Evolutionary conservation across 2,329 filamentous ascomycete species (phyloP), one percentile per base, ranked within the genome.

Genomic region (Botrytis galanthina): DNA sequence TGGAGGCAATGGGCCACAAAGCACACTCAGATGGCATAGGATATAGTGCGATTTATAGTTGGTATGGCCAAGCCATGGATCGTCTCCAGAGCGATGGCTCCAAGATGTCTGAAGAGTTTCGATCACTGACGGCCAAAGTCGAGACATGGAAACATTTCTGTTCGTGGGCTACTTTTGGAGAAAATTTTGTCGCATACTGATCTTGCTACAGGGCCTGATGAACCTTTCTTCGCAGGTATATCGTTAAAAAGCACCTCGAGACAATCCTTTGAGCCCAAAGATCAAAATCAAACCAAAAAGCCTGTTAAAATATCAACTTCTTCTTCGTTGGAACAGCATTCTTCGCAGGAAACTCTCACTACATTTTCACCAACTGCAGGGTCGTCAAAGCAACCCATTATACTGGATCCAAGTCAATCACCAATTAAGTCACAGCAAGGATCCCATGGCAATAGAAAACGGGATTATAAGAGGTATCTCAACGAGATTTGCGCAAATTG

Each of bases 121-220:
- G 26, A 32, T n/a, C n/a, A 1, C 2, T 57, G 2, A 68, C 8
- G 18, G 66, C 66, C 3, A 37, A 42, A 42, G 35, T 42, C 10
- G 66, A 68, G n/a, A 57, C 48, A 57, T 68, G 66, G 66, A 57
- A 26, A 42, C 1, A 68, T 20, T 68, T 68, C 35, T 68, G 66
- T 68, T 8, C 9, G 66, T 32, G 22, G 10, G 54, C 54, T 32
- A 26, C 4, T 29, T 10, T n/a, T 8, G 29, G 12, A 26, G 6
- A 42, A 42, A 57, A 4, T 20, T 9, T 3, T 12, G 1, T 8
- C 7, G 10, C 66, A 42, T 26, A 32, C 37, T 69, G 29, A 69
- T 57, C 22, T 12, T 42, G 18, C 22, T 59, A 1, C 20, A 69
- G 66, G 66, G 66, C 66, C 66, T 20, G 14, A 69, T 26, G n/a